These are phyloP conservation scores for Medicago truncatula DNA, from an alignment of 306 rosid species.

Conservation along the genomic window MtrunA17r5.0-ANR NC_053049.1:13882501-13883000, in stretches of 20 bases:
- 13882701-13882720: not conserved
- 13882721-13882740: too few relatives aligned
- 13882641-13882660: not conserved
- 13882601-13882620: slow-evolving; percentile 11
- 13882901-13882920: too few relatives aligned
- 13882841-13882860: too few relatives aligned
- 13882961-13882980: slow-evolving; percentile 14
- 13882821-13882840: too few relatives aligned
- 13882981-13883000: slow-evolving; percentile 20
- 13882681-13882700: not conserved
- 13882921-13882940: too few relatives aligned
- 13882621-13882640: slow-evolving; percentile 7
- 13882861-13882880: too few relatives aligned
- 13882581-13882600: not conserved
- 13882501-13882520: not conserved
- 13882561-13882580: slow-evolving; percentile 19
- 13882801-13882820: too few relatives aligned
- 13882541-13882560: slow-evolving; percentile 3
- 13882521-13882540: slow-evolving; percentile 1
- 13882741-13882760: too few relatives aligned
- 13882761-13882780: too few relatives aligned
- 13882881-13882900: too few relatives aligned
- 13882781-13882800: too few relatives aligned
- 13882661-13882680: not conserved
- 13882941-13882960: not conserved